phyloP scores from a whole-genome alignment of 345 rosid species.

The Syzygium oleosum region DNA sequence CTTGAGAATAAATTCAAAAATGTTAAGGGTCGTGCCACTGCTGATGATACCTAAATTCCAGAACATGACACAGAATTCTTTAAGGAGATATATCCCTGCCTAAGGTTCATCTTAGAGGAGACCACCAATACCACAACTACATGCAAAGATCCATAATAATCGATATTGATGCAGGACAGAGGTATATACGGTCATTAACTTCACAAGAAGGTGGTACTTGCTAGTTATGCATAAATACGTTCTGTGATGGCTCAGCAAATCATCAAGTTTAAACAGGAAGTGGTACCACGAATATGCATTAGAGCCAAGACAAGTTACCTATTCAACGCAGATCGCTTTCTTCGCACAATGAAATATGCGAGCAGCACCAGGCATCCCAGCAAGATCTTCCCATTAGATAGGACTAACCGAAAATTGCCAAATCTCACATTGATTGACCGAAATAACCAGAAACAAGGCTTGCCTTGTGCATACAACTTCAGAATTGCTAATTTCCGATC shows the following conservation, averaged over 20 bases:
- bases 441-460: slow-evolving; percentile 46
- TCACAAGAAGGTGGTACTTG: neutral
- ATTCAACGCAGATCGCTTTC: slow-evolving; percentile 42
- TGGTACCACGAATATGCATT: neutral
- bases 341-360: slow-evolving; percentile 30
- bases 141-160: neutral
- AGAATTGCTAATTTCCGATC: slow-evolving; percentile 4
- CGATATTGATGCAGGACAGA: neutral
- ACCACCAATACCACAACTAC: neutral
- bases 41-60: neutral
- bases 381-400: slow-evolving; percentile 45
- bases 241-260: neutral
- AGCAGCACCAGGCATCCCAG: slow-evolving; percentile 51
- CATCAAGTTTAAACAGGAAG: neutral
- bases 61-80: neutral
- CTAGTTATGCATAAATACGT: neutral
- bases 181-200: neutral
- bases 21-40: neutral
- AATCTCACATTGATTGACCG: slow-evolving; percentile 44
- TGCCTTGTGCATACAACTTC: slow-evolving; percentile 15
- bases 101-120: neutral
- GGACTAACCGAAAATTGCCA: slow-evolving; percentile 28
- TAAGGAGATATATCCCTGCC: neutral
- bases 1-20: neutral
- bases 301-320: slow-evolving; percentile 22